A percentile compares a stretch with the other conserved stretches of the same genome.
Conservation (phyloP, 495 filamentous ascomycete genomes). For the Alectoria sarmentosa region DNA sequence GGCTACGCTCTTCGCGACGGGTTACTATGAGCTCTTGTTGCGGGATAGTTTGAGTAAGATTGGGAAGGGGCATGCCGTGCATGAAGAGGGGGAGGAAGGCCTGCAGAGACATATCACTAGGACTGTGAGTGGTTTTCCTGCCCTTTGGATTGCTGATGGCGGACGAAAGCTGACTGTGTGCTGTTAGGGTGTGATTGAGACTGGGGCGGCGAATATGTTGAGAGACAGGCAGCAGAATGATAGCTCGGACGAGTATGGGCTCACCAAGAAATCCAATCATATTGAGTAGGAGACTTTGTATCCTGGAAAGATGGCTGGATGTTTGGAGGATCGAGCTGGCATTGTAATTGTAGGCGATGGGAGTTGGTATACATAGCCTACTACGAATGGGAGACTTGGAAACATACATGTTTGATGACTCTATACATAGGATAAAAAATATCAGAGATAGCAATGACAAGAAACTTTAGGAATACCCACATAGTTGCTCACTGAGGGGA, state of each 20-base stretch:
- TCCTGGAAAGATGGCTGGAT: no score
- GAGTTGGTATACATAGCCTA: neutral
- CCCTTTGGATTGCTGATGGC: neutral
- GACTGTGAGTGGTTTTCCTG: slow-evolving; percentile 21
- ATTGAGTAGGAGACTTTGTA: neutral
- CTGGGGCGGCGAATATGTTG: slow-evolving; percentile 20
- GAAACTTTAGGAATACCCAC: no score
- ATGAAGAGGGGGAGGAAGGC: slow-evolving; percentile 46
- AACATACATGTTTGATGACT: neutral
- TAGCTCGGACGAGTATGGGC: slow-evolving; percentile 14
- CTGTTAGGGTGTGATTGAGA: slow-evolving; percentile 23
- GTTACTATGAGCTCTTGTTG: slow-evolving; percentile 45
- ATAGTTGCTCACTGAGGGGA: no score
- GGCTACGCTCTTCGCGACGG: slow-evolving; percentile 45
- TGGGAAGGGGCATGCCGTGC: slow-evolving; percentile 38
- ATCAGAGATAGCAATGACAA: no score
- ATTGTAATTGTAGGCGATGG: neutral
- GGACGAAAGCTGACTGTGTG: neutral
- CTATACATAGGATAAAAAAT: no score
- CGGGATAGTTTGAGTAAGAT: slow-evolving; percentile 44
- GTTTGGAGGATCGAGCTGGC: no score
- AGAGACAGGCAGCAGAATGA: slow-evolving; percentile 8
- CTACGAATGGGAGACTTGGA: neutral
- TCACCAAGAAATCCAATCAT: neutral
- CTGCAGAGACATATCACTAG: slow-evolving; percentile 42